Evolutionary conservation across 2,329 filamentous ascomycete species (phyloP).

Genomic region (Botryosphaeria agaves): DNA sequence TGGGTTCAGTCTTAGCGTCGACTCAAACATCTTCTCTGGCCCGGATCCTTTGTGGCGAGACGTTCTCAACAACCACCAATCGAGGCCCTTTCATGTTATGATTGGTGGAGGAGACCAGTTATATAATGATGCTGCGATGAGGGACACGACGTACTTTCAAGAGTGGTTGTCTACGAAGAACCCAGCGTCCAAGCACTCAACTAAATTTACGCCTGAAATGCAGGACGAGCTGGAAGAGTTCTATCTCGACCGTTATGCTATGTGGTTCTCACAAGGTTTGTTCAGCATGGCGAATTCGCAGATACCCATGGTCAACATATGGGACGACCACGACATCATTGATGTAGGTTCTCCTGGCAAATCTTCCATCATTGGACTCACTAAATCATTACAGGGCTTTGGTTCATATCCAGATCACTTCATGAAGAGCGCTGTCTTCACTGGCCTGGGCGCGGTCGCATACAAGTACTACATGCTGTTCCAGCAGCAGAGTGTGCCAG

Average conservation of each 20-base stretch:
- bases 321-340: slow-evolving; percentile 65
- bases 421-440: slow-evolving; percentile 81
- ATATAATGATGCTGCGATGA: slow-evolving; percentile 76
- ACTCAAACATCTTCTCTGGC: slow-evolving; percentile 67
- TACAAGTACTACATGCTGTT: slow-evolving; percentile 99
- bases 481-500: slow-evolving; percentile 76
- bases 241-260: slow-evolving; percentile 74
- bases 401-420: slow-evolving; percentile 86
- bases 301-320: slow-evolving; percentile 97
- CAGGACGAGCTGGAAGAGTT: slow-evolving; percentile 78
- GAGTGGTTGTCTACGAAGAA: slow-evolving; percentile 76
- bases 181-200: slow-evolving; percentile 58
- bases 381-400: slow-evolving; percentile 46
- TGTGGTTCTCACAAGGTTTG: slow-evolving; percentile 92
- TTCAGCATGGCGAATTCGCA: slow-evolving; percentile 87
- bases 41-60: slow-evolving; percentile 96
- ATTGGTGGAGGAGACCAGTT: slow-evolving; percentile 93
- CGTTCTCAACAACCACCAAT: slow-evolving; percentile 83
- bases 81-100: slow-evolving; percentile 92
- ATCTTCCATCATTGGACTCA: neutral
- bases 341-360: slow-evolving; percentile 18
- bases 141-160: slow-evolving; percentile 57
- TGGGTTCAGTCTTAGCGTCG: slow-evolving; percentile 70
- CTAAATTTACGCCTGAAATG: slow-evolving; percentile 64
- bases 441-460: slow-evolving; percentile 73